phyloP scores from a whole-genome alignment of 768 basidiomycete genomes.

The Tephrocybe sp. region DNA sequence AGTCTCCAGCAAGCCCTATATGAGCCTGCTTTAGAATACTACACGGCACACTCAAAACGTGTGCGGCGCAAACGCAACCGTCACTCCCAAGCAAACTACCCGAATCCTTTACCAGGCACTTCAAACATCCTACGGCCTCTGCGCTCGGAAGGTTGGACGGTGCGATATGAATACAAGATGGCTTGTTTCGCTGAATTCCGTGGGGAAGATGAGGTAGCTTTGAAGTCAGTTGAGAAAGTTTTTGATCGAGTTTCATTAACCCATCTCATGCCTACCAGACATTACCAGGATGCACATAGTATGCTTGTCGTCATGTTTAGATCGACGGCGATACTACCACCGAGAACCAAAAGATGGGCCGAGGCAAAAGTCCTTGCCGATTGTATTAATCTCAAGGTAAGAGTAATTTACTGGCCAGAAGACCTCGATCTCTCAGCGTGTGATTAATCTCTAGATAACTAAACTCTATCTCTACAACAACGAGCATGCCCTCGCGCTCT shows the following conservation, averaged over 20 bases:
- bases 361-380: constrained; percentile 97
- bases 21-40: constrained; percentile 91
- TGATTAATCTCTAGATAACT: constrained; percentile 53
- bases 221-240: constrained; percentile 60
- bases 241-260: constrained; percentile 9
- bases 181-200: constrained; percentile 95
- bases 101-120: constrained; percentile 44
- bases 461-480: constrained; percentile 92
- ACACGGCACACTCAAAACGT: constrained; percentile 88
- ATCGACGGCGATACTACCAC: constrained; percentile 80
- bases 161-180: constrained; percentile 97
- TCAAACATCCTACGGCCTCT: constrained; percentile 54
- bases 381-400: constrained; percentile 86
- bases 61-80: constrained; percentile 87
- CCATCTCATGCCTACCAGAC: constrained; percentile 42
- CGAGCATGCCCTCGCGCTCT: constrained; percentile 76
- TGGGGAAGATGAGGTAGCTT: constrained; percentile 86
- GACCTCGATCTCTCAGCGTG: neutral
- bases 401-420: constrained; percentile 1
- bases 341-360: constrained; percentile 96
- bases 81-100: constrained; percentile 62
- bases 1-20: constrained; percentile 88
- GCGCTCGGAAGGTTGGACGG: constrained; percentile 89
- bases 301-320: constrained; percentile 86
- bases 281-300: constrained; percentile 92